Conservation (phyloP, 2,329 filamentous ascomycete species). For the Colletotrichum scovillei region DNA sequence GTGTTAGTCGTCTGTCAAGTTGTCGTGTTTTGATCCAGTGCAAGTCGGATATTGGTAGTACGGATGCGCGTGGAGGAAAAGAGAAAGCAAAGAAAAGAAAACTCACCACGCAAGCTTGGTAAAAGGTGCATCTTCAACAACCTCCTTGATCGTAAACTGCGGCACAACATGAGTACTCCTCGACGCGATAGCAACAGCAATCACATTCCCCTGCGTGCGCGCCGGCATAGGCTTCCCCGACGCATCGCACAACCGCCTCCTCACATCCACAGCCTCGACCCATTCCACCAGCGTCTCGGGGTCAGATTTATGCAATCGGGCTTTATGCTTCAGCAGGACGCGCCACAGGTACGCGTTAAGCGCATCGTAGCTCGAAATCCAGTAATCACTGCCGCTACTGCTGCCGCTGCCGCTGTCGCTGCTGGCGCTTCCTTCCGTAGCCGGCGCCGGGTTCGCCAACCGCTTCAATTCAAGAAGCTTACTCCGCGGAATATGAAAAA, state of each 20-base stretch:
- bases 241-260: not conserved
- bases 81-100: not conserved
- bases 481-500: not conserved
- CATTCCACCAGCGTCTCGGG: not conserved
- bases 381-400: not conserved
- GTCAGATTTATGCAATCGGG: not conserved
- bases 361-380: not conserved
- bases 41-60: not conserved
- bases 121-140: slow-evolving; percentile 49
- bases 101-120: slow-evolving; percentile 47
- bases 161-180: not conserved
- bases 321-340: not conserved
- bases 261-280: not conserved
- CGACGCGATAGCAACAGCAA: not conserved
- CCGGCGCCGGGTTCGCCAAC: not conserved
- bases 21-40: not conserved
- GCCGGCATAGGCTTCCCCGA: not conserved
- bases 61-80: not conserved
- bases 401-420: too few relatives aligned
- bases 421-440: not conserved
- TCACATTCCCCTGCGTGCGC: not conserved
- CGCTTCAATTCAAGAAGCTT: not conserved
- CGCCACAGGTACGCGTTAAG: not conserved
- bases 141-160: slow-evolving; percentile 36
- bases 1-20: not conserved